These are phyloP conservation scores for Quercus variabilis DNA, from an alignment of 306 rosid species.

Conservation along the genomic window DNA sequence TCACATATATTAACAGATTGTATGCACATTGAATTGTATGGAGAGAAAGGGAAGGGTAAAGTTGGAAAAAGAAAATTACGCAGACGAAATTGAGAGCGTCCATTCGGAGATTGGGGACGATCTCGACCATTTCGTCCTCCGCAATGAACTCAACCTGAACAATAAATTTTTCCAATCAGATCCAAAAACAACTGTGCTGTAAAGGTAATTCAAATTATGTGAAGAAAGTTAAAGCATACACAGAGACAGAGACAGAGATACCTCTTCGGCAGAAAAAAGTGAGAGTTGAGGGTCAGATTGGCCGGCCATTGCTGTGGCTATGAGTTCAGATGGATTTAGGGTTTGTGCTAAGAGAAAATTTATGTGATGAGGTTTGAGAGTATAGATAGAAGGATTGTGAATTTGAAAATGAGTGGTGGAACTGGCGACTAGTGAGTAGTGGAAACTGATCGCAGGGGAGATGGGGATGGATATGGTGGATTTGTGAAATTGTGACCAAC, in stretches of 20 bases:
- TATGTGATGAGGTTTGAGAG: background rate
- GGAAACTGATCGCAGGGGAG: background rate
- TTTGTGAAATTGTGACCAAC: background rate
- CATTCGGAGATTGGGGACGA: constrained; percentile 85
- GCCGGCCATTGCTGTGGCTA: constrained; percentile 36
- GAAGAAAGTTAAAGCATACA: background rate
- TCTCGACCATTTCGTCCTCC: constrained; percentile 70
- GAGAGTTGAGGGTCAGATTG: constrained; percentile 35
- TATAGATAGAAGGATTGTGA: background rate
- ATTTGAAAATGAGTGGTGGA: background rate
- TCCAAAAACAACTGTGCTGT: background rate
- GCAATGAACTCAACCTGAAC: constrained; percentile 81
- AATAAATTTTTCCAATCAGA: background rate
- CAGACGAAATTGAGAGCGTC: constrained; percentile 67
- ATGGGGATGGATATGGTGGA: background rate
- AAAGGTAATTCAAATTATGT: too few relatives aligned
- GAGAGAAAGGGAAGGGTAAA: background rate
- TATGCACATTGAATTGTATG: background rate
- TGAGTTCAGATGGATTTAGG: background rate
- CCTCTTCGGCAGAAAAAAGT: constrained; percentile 46
- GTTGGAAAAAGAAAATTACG: constrained; percentile 28
- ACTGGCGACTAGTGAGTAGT: too few relatives aligned
- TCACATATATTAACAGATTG: background rate
- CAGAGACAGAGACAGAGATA: background rate
- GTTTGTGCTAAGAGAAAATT: background rate